phyloP scores from a whole-genome alignment of 1,284 basidiomycete genomes.

The Wallemia ichthyophaga region DNA sequence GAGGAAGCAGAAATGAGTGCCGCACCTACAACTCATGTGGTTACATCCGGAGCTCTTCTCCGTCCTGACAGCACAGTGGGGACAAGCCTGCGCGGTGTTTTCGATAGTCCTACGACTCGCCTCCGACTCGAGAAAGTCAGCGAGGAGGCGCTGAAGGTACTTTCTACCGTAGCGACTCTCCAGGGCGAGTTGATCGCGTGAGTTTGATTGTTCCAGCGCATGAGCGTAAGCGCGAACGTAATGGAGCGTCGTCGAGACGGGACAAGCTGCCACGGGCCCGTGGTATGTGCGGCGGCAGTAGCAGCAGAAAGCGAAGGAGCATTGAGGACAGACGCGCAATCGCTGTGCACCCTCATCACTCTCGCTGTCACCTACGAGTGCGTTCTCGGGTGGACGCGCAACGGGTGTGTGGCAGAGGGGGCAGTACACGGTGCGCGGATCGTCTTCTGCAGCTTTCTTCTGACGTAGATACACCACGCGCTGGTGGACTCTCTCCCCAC shows the following conservation, averaged over 20 bases:
- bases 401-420: slow-evolving; percentile 18
- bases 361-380: background rate
- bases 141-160: slow-evolving; percentile 27
- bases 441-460: slow-evolving; percentile 36
- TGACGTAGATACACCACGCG: slow-evolving; percentile 41
- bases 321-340: background rate
- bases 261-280: slow-evolving; percentile 33
- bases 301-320: background rate
- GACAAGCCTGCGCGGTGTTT: slow-evolving; percentile 30
- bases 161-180: slow-evolving; percentile 31
- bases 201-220: slow-evolving; percentile 22
- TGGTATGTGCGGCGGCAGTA: slow-evolving; percentile 22
- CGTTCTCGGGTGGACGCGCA: background rate
- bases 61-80: slow-evolving; percentile 33
- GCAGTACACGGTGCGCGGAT: slow-evolving; percentile 42
- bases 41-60: slow-evolving; percentile 46
- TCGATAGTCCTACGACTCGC: slow-evolving; percentile 33
- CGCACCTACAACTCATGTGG: slow-evolving; percentile 33
- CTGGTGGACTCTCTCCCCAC: slow-evolving; percentile 27
- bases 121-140: slow-evolving; percentile 30
- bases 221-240: slow-evolving; percentile 32
- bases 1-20: slow-evolving; percentile 42
- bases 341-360: background rate
- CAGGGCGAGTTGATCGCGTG: slow-evolving; percentile 20
- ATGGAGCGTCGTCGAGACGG: slow-evolving; percentile 27